Evolutionary conservation across 1,284 basidiomycete species (phyloP), one percentile per base, ranked within the genome.

Genomic region (Ceratobasidium sp.): DNA sequence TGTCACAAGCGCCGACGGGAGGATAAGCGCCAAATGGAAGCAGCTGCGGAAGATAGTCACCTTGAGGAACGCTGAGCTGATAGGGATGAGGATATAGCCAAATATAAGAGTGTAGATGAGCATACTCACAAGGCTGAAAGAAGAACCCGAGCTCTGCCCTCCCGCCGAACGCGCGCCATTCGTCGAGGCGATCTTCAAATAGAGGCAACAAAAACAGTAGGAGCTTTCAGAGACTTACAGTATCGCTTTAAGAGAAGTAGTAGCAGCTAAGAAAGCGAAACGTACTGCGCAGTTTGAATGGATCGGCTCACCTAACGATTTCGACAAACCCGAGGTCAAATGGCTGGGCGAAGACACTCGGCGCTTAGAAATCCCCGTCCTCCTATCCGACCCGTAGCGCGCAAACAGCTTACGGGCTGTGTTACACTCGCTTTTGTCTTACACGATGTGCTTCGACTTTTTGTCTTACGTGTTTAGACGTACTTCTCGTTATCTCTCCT

Each of bases 281-380:
- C 56, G 56, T 23, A 57, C 17, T 10, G 56, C 56, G 1, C 1
- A 23, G 12, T 23, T 23, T 33, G 1, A 12, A 33, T 23, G 56
- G 28, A 57, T 57, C n/a, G 3, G 2, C 12, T 10, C 23, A 2
- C 56, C 28, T 12, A 9, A 33, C 2, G 56, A 57, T 17, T 57
- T 57, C 10, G 56, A 57, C n/a, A 17, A 23, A 10, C 56, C 56
- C n/a, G 56, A 57, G 56, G 28, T 57, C n/a, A 57, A 57, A 33
- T 57, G 56, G 56, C 56, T 20, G 17, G 54, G 54, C 5, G 6
- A n/a, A 28, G 7, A 7, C 6, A 28, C 6, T 28, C 20, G 54
- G 54, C 17, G 54, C 7, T 20, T 57, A 20, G 54, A 57, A 20
- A 5, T 57, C 6, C n/a, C 20, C 5, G 20, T 28, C 7, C 7